phyloP scores from a whole-genome alignment of 345 rosid genomes.

The Gossypium australe region DNA sequence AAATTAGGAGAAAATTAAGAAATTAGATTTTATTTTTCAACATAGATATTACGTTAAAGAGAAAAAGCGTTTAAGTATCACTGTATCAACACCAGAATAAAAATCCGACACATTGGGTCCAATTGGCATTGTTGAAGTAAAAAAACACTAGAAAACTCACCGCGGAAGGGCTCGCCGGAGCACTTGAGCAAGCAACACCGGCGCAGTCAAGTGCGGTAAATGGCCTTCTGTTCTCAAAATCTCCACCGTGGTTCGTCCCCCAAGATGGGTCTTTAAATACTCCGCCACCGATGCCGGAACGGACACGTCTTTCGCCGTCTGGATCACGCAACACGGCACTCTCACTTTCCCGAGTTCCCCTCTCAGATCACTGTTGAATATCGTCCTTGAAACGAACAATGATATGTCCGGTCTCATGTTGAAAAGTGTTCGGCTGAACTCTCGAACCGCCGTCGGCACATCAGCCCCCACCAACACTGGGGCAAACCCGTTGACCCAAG shows the following conservation, averaged over 20 bases:
- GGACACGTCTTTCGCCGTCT: conserved; percentile 59
- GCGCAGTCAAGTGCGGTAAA: conserved; percentile 82
- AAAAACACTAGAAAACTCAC: conserved; percentile 17
- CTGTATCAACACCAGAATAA: too few relatives aligned
- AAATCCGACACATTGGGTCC: too few relatives aligned
- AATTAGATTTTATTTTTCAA: too few relatives aligned
- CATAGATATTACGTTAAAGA: too few relatives aligned
- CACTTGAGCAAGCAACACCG: conserved; percentile 47
- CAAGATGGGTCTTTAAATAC: conserved; percentile 52
- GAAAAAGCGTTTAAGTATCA: too few relatives aligned
- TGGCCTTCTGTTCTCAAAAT: conserved; percentile 69
- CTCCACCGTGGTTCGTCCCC: conserved; percentile 65
- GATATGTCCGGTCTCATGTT: conserved; percentile 93
- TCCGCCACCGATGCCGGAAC: conserved; percentile 70
- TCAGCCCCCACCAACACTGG: conserved; percentile 80
- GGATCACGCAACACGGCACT: conserved; percentile 66
- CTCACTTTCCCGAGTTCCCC: conserved; percentile 62
- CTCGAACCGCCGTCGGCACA: conserved; percentile 75
- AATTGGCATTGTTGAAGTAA: neutral
- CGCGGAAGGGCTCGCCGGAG: conserved; percentile 65
- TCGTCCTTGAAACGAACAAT: conserved; percentile 53
- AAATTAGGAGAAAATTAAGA: too few relatives aligned
- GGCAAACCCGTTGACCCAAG: conserved; percentile 82
- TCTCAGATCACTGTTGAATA: conserved; percentile 62
- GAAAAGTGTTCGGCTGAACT: conserved; percentile 79